A percentile compares a stretch with the other conserved stretches of the same genome.
phyloP scores from a whole-genome alignment of 495 filamentous ascomycete species.

The Penicillium argentinense region DNA sequence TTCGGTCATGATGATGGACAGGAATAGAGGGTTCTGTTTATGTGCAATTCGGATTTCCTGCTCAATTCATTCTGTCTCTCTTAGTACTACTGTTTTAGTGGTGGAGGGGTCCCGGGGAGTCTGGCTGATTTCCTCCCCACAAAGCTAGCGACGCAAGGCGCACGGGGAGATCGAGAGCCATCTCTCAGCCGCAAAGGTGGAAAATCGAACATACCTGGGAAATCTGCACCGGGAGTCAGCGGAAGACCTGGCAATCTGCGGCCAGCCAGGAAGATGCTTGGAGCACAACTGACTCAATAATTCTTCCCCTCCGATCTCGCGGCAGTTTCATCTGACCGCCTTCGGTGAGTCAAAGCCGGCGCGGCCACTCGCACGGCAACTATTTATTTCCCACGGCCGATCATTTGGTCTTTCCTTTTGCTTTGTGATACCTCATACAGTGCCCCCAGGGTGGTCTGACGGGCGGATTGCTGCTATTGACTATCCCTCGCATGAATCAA shows the following conservation, averaged over 20 bases:
- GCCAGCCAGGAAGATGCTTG: conserved; percentile 16
- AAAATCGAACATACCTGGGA: conserved; percentile 15
- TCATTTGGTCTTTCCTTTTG: neutral
- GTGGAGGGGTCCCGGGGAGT: conserved; percentile 6
- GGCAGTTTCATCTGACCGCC: conserved; percentile 25
- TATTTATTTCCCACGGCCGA: neutral
- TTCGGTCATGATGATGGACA: conserved; percentile 34
- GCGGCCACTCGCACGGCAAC: conserved; percentile 1
- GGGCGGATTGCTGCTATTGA: no score
- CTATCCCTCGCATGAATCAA: no score
- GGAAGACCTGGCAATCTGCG: conserved; percentile 10
- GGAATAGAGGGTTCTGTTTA: conserved; percentile 3
- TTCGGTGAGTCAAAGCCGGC: conserved; percentile 13
- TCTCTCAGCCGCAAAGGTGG: neutral
- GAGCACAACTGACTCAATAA: conserved; percentile 17
- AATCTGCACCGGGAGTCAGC: conserved; percentile 14
- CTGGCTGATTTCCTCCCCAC: conserved; percentile 17
- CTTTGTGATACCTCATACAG: neutral
- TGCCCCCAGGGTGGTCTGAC: no score
- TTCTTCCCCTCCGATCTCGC: conserved; percentile 40
- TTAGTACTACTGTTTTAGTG: conserved; percentile 12
- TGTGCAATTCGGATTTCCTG: conserved; percentile 9
- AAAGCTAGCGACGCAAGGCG: conserved; percentile 24
- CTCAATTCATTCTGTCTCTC: conserved; percentile 38
- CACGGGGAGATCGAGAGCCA: conserved; percentile 4